These are phyloP conservation scores for Pittosporum tobira DNA, from an alignment of 129 eudicot species.

Conservation along the genomic window DNA sequence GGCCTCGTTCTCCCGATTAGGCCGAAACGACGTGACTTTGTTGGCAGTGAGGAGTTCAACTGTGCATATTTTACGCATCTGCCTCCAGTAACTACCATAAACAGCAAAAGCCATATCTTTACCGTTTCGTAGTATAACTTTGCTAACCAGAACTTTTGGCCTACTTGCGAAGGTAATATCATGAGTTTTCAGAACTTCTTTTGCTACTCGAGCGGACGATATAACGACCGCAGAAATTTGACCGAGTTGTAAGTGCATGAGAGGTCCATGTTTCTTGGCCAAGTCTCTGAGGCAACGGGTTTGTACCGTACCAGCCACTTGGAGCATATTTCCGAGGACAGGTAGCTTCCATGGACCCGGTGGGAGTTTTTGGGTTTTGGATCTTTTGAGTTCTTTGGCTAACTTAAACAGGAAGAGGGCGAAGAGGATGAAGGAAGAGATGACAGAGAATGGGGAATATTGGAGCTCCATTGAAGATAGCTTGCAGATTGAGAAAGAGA, in stretches of 20 bases:
- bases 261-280: conserved; percentile 21
- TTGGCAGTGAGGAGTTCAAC: conserved; percentile 27
- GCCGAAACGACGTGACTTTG: conserved; percentile 13
- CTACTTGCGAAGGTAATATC: conserved; percentile 17
- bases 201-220: conserved; percentile 19
- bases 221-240: conserved; percentile 12
- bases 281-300: conserved; percentile 12
- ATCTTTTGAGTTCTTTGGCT: not conserved
- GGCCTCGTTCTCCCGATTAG: conserved; percentile 15
- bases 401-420: not conserved
- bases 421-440: too few species aligned
- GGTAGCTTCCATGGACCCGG: conserved; percentile 22
- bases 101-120: conserved; percentile 19
- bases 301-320: conserved; percentile 7
- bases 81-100: conserved; percentile 19
- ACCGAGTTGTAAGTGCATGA: conserved; percentile 21
- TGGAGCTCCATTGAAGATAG: not conserved
- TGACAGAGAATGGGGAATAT: not conserved
- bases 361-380: conserved; percentile 9
- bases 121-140: conserved; percentile 7
- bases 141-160: conserved; percentile 7
- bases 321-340: conserved; percentile 14
- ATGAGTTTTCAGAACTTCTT: conserved; percentile 20
- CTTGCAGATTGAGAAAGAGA: too few species aligned
- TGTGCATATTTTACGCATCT: conserved; percentile 17